Evolutionary conservation across 73 alveolate species (phyloP).

Genomic region (Effrenium voratum): DNA sequence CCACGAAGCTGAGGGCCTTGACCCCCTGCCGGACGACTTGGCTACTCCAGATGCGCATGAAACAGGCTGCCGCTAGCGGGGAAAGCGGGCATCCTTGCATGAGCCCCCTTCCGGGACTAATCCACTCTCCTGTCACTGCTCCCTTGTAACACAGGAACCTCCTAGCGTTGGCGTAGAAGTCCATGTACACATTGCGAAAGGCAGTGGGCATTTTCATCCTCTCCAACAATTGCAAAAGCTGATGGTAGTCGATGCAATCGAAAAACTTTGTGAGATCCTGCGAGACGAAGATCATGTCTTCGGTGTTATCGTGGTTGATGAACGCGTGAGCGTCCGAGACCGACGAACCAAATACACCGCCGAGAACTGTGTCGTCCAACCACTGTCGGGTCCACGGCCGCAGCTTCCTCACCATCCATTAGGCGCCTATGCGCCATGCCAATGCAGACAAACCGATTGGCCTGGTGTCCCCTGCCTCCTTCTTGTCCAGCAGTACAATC

Average conservation of each 20-base stretch:
- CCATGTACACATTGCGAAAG: neutral
- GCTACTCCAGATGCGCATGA: neutral
- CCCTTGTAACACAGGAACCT: neutral
- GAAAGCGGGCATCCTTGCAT: conserved; percentile 3
- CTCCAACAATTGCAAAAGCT: neutral
- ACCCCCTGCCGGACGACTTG: neutral
- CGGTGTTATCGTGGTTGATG: neutral
- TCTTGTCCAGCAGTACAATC: neutral
- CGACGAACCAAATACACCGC: neutral
- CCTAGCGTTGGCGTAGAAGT: neutral
- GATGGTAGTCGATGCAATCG: neutral
- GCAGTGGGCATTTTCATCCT: neutral
- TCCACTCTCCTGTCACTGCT: neutral
- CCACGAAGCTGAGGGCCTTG: neutral
- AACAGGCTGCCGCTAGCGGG: neutral
- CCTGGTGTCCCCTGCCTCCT: conserved; percentile 16
- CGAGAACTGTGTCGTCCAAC: conserved; percentile 3
- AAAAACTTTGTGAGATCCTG: neutral
- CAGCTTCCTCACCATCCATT: neutral
- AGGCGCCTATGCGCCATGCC: neutral
- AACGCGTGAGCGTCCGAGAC: neutral
- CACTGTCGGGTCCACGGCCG: neutral
- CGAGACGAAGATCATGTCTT: neutral
- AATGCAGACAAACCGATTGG: neutral
- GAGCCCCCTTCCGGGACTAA: neutral